These are phyloP conservation scores for Periconia sp. DNA, from an alignment of 2,329 filamentous ascomycete genomes.

Conservation along the genomic window DNA sequence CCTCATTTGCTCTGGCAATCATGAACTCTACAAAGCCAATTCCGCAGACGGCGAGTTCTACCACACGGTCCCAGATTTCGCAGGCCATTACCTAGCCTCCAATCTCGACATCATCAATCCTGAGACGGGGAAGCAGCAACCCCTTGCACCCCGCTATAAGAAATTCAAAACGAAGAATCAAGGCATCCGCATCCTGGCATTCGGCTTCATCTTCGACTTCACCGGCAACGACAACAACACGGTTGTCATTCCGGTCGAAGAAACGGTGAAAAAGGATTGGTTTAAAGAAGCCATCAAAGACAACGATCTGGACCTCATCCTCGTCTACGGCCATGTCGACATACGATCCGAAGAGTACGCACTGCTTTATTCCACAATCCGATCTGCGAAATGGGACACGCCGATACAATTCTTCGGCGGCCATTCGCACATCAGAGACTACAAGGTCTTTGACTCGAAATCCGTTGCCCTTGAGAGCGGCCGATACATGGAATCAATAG, in stretches of 20 bases:
- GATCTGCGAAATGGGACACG: slow-evolving; percentile 75
- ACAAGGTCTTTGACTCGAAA: slow-evolving; percentile 76
- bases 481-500: slow-evolving; percentile 92
- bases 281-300: slow-evolving; percentile 86
- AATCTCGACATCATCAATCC: slow-evolving; percentile 89
- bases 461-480: slow-evolving; percentile 85
- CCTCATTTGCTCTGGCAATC: slow-evolving; percentile 86
- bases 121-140: slow-evolving; percentile 71
- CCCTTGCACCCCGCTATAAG: slow-evolving; percentile 81
- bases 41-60: slow-evolving; percentile 80
- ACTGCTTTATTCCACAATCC: slow-evolving; percentile 77
- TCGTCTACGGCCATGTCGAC: slow-evolving; percentile 85
- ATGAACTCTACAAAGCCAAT: slow-evolving; percentile 86
- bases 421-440: slow-evolving; percentile 88
- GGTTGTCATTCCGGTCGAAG: slow-evolving; percentile 77
- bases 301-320: slow-evolving; percentile 79
- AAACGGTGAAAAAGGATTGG: slow-evolving; percentile 84
- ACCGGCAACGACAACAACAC: slow-evolving; percentile 90
- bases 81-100: slow-evolving; percentile 81
- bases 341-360: slow-evolving; percentile 81
- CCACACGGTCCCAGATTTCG: slow-evolving; percentile 82
- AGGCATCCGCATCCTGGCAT: slow-evolving; percentile 80
- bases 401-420: slow-evolving; percentile 94
- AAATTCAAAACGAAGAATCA: slow-evolving; percentile 93
- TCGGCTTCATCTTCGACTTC: slow-evolving; percentile 97